Base-by-base conservation (phyloP, 441 rosid species). In the Raphanus hybrid region DNA sequence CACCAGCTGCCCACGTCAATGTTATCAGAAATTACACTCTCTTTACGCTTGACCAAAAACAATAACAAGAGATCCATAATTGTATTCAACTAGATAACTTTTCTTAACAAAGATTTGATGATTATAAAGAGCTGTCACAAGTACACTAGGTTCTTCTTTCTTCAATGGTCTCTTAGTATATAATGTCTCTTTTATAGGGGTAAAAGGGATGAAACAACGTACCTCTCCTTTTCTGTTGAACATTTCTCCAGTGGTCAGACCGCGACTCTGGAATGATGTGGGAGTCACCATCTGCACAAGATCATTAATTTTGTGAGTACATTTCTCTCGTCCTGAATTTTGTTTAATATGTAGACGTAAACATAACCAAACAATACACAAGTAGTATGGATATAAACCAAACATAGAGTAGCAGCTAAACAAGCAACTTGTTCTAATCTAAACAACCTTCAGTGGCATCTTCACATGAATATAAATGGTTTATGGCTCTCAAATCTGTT, bases 191-290 rank as follows among this genome's bases (percentile, higher is more conserved):
- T 14, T 61, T 1, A 59, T 2, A 43, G 26, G 1, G 5, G 5
- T 4, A 15, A 3, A 23, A 58, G 18, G 23, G 48, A 45, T 45
- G 65, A 50, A 55, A 29, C 65, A 70, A 57, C 66, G 10, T 66
- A 96, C 99, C 97, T 96, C 90, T 74, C 99, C 98, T 10, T 85
- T 88, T 81, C 87, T 83, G 74, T 87, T 89, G 74, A 92, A 96
- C 87, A 96, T 90, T 82, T 86, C 84, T 4, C 93, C 99, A 0
- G 75, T 64, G 0, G 89, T 89, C 48, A 91, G 90, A 29, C 99
- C 94, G 2, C 97, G 94, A 5, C 87, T 86, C 29, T 75, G 70
- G 35, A 41, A 72, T 2, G 90, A 90, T 0, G 83, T 77, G 11
- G 99, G 98, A 75, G 89, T 88, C 6, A 8, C 71, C 48, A 88